Conservation (phyloP, 768 basidiomycete genomes). For the Pulveroboletus frians region DNA sequence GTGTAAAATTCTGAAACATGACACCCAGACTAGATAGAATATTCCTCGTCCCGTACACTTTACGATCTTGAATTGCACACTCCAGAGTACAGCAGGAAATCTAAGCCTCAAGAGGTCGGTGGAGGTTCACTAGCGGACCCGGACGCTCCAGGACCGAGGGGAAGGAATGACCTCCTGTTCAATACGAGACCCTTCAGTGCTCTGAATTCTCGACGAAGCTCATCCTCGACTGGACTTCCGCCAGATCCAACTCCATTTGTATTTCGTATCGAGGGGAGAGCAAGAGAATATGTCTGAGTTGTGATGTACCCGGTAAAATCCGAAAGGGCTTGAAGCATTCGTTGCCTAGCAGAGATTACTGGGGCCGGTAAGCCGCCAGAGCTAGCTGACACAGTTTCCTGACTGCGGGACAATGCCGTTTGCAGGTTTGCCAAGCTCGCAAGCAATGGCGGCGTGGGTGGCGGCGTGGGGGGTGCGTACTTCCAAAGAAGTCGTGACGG, state of each 20-base stretch:
- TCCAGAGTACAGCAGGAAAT: not conserved
- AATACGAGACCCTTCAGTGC: slow-evolving; percentile 75
- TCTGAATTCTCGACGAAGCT: slow-evolving; percentile 66
- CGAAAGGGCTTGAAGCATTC: slow-evolving; percentile 59
- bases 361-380: slow-evolving; percentile 5
- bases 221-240: slow-evolving; percentile 44
- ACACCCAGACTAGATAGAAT: not conserved
- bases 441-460: slow-evolving; percentile 28
- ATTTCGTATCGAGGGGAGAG: slow-evolving; percentile 14
- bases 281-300: slow-evolving; percentile 55
- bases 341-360: slow-evolving; percentile 42
- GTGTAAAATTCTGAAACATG: not conserved
- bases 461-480: slow-evolving; percentile 30
- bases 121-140: slow-evolving; percentile 6
- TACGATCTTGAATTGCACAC: not conserved
- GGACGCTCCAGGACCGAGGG: not conserved
- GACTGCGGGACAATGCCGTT: slow-evolving; percentile 16
- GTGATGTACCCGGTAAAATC: slow-evolving; percentile 79
- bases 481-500: slow-evolving; percentile 35
- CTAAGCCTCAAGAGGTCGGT: not conserved
- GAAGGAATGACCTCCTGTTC: slow-evolving; percentile 49
- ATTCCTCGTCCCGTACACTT: not conserved
- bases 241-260: slow-evolving; percentile 13
- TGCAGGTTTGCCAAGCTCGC: slow-evolving; percentile 17
- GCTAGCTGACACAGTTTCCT: slow-evolving; percentile 12